These are phyloP conservation scores for Paramyrothecium roridum DNA, from an alignment of 2,329 filamentous ascomycete genomes.

Conservation along the genomic window DNA sequence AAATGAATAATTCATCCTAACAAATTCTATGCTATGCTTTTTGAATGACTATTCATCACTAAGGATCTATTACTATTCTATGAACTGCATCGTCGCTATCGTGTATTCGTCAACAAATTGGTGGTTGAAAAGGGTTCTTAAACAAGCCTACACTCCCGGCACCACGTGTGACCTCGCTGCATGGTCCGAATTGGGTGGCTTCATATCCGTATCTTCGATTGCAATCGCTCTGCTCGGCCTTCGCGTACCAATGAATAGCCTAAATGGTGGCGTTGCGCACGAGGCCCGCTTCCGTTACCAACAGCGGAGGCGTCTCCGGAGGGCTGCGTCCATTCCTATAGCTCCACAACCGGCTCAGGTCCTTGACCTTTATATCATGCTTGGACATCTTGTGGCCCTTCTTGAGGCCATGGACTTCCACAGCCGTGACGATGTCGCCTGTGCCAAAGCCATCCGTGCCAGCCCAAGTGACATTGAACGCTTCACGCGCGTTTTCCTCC, in stretches of 20 bases:
- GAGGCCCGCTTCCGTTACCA: slow-evolving; percentile 31
- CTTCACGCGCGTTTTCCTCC: slow-evolving; percentile 40
- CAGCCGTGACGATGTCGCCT: slow-evolving; percentile 27
- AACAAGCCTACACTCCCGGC: no score
- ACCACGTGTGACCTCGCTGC: no score
- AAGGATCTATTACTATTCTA: no score
- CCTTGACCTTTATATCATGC: slow-evolving; percentile 48
- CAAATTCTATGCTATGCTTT: no score
- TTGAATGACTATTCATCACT: no score
- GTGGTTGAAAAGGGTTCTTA: no score
- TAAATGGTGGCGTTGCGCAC: slow-evolving; percentile 36
- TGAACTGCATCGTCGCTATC: no score
- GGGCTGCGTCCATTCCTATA: slow-evolving; percentile 60
- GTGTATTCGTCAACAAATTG: no score
- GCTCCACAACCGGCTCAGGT: slow-evolving; percentile 60
- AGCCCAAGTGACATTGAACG: slow-evolving; percentile 44
- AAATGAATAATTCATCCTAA: no score
- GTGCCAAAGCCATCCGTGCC: slow-evolving; percentile 35
- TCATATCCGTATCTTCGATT: no score
- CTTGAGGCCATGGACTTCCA: slow-evolving; percentile 33
- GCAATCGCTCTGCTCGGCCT: not conserved
- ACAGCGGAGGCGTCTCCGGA: slow-evolving; percentile 32
- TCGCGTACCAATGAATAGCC: slow-evolving; percentile 7
- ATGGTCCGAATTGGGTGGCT: no score
- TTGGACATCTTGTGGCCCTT: slow-evolving; percentile 19